These are phyloP conservation scores for Scedosporium dehoogii DNA, from an alignment of 2,329 filamentous ascomycete species.

Conservation along the genomic window DNA sequence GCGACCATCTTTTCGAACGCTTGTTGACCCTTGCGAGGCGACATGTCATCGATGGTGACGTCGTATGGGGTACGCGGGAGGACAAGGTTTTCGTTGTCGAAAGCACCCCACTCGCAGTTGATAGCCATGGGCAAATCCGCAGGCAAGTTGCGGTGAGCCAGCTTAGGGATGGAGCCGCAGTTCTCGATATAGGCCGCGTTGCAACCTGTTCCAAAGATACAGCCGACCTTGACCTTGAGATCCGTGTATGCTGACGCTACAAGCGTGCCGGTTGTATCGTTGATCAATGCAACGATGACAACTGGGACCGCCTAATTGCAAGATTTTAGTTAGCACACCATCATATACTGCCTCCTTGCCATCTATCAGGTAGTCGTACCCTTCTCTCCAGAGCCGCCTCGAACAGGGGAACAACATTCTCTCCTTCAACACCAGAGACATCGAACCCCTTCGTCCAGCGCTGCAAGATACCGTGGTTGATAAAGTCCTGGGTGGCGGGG, in stretches of 20 bases:
- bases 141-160: slow-evolving; percentile 82
- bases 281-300: slow-evolving; percentile 86
- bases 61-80: slow-evolving; percentile 82
- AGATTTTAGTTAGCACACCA: neutral
- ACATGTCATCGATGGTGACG: slow-evolving; percentile 78
- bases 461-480: slow-evolving; percentile 85
- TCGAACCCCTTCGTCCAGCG: slow-evolving; percentile 98
- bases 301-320: slow-evolving; percentile 66
- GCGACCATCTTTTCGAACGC: slow-evolving; percentile 98
- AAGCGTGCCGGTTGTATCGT: slow-evolving; percentile 93
- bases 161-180: slow-evolving; percentile 82
- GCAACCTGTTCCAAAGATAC: slow-evolving; percentile 96
- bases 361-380: slow-evolving; percentile 16
- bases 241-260: slow-evolving; percentile 98
- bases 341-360: neutral
- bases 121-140: slow-evolving; percentile 82
- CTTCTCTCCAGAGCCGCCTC: slow-evolving; percentile 62
- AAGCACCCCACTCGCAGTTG: slow-evolving; percentile 96
- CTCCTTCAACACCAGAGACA: slow-evolving; percentile 80
- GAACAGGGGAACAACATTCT: slow-evolving; percentile 84
- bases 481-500: slow-evolving; percentile 84
- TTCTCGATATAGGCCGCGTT: slow-evolving; percentile 98
- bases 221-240: slow-evolving; percentile 82
- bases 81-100: slow-evolving; percentile 87
- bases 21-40: slow-evolving; percentile 86